Evolutionary conservation across 768 basidiomycete species (phyloP).

Genomic region (Phallus indusiatus): DNA sequence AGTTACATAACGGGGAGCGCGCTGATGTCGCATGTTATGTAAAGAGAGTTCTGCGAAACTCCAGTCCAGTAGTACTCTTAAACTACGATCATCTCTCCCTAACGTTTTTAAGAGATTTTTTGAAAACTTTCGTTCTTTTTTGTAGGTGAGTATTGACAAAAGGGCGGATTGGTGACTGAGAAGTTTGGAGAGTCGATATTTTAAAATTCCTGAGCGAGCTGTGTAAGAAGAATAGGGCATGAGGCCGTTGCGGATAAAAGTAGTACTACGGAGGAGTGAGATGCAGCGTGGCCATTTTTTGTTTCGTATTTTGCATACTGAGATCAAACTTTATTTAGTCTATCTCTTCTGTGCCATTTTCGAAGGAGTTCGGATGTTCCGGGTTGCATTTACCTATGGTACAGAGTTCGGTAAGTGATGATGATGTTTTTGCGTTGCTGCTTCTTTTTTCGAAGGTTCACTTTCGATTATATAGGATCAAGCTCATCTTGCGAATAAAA

Average conservation of each 20-base stretch:
- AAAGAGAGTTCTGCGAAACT: conserved; percentile 46
- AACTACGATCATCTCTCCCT: conserved; percentile 31
- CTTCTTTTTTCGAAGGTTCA: no score
- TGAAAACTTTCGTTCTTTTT: neutral
- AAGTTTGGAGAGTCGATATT: conserved; percentile 75
- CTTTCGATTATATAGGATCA: no score
- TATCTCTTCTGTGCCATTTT: conserved; percentile 86
- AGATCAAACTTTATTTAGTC: conserved; percentile 43
- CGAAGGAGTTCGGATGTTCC: conserved; percentile 83
- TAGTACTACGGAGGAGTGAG: conserved; percentile 89
- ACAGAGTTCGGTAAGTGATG: conserved; percentile 62
- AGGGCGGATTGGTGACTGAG: conserved; percentile 97
- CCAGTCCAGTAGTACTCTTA: conserved; percentile 59
- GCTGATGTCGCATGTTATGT: conserved; percentile 54
- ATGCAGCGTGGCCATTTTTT: neutral
- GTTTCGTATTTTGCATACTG: neutral
- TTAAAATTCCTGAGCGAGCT: conserved; percentile 73
- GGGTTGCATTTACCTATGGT: conserved; percentile 96
- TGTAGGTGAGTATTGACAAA: conserved; percentile 67
- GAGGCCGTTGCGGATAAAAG: conserved; percentile 78
- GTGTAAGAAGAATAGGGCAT: conserved; percentile 83
- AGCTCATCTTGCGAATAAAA: no score
- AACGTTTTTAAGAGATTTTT: neutral
- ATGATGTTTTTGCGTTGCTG: no score
- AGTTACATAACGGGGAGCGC: conserved; percentile 53